Conservation (phyloP, 202 grass and related monocot genomes). For the Elaeis oleifera region DNA sequence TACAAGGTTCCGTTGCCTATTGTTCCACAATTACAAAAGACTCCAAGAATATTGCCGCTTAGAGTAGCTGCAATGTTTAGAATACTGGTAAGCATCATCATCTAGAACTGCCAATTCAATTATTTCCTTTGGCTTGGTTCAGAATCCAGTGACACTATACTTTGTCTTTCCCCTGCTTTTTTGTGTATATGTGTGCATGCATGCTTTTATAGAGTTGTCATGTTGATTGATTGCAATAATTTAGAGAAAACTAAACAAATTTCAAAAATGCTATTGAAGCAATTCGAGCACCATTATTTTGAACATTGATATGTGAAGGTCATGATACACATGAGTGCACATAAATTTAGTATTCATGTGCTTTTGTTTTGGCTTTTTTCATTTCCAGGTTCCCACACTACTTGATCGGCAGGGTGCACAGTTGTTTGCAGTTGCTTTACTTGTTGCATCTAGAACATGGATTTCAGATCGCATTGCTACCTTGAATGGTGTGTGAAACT, state of each 20-base stretch:
- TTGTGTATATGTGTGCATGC: no score
- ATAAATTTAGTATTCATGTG: no score
- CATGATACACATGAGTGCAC: no score
- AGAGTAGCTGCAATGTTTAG: constrained; percentile 90
- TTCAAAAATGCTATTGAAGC: no score
- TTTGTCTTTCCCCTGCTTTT: no score
- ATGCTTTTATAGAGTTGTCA: neutral
- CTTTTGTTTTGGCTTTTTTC: constrained; percentile 11
- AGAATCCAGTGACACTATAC: no score
- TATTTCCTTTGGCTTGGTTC: no score
- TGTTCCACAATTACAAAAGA: constrained; percentile 45
- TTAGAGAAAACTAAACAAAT: neutral
- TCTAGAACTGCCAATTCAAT: no score
- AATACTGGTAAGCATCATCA: constrained; percentile 63
- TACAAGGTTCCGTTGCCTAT: constrained; percentile 27
- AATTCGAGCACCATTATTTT: no score
- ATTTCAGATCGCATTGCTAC: constrained; percentile 99
- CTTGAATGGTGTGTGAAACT: constrained; percentile 54
- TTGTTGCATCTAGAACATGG: constrained; percentile 93
- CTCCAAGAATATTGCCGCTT: constrained; percentile 47
- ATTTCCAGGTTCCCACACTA: constrained; percentile 68
- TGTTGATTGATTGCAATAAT: neutral
- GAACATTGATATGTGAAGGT: no score
- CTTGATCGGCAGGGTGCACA: constrained; percentile 91
- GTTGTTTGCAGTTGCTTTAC: constrained; percentile 76